Conservation (phyloP, 73 alveolate species). For the Diophrys sp. region DNA sequence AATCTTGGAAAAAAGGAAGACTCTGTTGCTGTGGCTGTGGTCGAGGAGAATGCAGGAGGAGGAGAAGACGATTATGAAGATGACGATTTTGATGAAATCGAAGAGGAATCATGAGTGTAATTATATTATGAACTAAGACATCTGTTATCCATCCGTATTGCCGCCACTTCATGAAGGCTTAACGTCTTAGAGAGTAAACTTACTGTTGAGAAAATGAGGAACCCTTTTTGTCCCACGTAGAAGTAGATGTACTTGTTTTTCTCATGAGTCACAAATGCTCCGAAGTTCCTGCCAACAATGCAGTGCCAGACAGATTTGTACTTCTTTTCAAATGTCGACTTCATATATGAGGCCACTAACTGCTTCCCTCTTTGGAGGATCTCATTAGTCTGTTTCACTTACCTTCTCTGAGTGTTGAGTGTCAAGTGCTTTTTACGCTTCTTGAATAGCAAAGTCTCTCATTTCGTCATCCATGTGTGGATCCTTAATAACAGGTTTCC, state of each 20-base stretch:
- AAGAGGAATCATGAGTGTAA: background rate
- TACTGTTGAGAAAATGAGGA: constrained; percentile 59
- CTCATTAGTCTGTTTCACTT: background rate
- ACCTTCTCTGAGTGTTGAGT: constrained; percentile 55
- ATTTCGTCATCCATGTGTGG: constrained; percentile 62
- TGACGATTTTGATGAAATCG: background rate
- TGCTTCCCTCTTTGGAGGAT: background rate
- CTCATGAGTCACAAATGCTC: constrained; percentile 83
- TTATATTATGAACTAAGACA: background rate
- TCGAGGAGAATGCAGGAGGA: no score
- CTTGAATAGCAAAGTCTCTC: constrained; percentile 60
- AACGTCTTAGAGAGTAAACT: background rate
- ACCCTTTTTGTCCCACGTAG: constrained; percentile 80
- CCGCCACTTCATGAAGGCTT: background rate
- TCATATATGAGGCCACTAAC: constrained; percentile 73
- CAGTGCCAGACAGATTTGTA: constrained; percentile 85
- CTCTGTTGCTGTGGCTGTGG: no score
- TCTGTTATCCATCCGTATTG: background rate
- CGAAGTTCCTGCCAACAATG: constrained; percentile 79
- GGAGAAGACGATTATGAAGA: background rate
- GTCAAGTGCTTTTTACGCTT: constrained; percentile 57
- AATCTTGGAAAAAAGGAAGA: no score
- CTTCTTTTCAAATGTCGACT: constrained; percentile 74
- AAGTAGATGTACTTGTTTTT: constrained; percentile 71
- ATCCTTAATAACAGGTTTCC: constrained; percentile 57